A percentile compares a stretch with the other conserved stretches of the same genome.
phyloP scores from a whole-genome alignment of 495 filamentous ascomycete species.

The Neurospora terricola region DNA sequence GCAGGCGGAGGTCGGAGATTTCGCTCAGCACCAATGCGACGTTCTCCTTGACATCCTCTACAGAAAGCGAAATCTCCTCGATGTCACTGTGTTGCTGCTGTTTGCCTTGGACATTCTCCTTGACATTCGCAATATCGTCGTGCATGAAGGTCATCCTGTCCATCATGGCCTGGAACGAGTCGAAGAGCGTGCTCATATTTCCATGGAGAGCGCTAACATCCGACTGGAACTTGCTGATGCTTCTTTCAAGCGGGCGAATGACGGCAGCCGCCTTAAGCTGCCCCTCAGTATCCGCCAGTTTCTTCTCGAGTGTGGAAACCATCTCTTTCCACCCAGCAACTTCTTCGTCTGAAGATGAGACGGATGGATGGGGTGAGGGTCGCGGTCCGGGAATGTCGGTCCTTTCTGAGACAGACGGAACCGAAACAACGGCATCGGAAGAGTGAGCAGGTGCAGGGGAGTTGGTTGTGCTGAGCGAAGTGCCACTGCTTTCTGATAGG shows the following conservation, averaged over 20 bases:
- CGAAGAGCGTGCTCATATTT: constrained; percentile 1
- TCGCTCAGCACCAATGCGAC: constrained; percentile 3
- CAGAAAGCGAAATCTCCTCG: neutral
- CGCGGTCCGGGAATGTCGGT: neutral
- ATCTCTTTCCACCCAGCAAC: neutral
- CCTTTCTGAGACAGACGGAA: neutral
- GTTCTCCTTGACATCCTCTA: constrained; percentile 10
- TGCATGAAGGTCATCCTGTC: neutral
- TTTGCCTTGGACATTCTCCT: neutral
- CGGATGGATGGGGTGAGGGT: neutral
- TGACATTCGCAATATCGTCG: neutral
- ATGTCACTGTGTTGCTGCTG: neutral
- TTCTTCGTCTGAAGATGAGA: neutral
- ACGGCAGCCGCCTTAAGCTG: neutral
- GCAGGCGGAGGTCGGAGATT: neutral
- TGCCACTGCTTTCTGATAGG: neutral
- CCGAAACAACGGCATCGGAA: neutral
- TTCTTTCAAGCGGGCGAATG: neutral
- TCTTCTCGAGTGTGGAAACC: neutral
- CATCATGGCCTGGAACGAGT: constrained; percentile 8
- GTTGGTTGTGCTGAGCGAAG: neutral
- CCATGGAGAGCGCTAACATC: constrained; percentile 2
- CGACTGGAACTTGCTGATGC: neutral
- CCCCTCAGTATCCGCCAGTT: constrained; percentile 6
- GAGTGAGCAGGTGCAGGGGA: neutral